These are phyloP conservation scores for Colletotrichum chlorophyti DNA, from an alignment of 2,329 filamentous ascomycete genomes.

Conservation along the genomic window DNA sequence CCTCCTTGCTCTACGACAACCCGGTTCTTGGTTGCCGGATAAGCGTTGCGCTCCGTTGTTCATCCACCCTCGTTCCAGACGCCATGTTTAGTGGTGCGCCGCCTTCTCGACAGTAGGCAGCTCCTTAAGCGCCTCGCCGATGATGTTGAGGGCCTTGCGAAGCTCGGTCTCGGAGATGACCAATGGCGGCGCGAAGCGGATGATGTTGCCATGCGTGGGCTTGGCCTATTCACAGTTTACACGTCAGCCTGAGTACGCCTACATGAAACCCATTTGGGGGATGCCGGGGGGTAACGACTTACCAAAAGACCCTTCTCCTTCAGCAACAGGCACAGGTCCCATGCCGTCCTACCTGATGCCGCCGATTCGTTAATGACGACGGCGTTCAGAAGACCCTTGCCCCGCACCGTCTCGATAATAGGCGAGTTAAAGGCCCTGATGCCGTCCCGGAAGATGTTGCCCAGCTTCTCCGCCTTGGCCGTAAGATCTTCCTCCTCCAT, in stretches of 20 bases:
- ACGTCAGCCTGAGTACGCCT: conserved; percentile 23
- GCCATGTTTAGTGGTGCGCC: conserved; percentile 41
- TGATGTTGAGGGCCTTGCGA: conserved; percentile 76
- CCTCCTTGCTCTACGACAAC: conserved; percentile 1
- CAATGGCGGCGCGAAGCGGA: conserved; percentile 93
- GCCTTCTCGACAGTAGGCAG: conserved; percentile 66
- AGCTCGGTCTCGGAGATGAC: conserved; percentile 93
- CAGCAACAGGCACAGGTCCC: conserved; percentile 95
- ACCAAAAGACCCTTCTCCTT: conserved; percentile 95
- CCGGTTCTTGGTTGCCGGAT: too few relatives aligned
- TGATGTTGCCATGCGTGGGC: conserved; percentile 98
- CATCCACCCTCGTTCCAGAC: neutral
- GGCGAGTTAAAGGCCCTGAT: conserved; percentile 78
- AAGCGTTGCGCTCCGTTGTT: neutral
- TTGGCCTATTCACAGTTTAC: conserved; percentile 72
- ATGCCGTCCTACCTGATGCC: conserved; percentile 85
- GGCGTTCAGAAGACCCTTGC: conserved; percentile 94
- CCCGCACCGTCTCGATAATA: conserved; percentile 82
- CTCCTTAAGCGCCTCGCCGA: conserved; percentile 81
- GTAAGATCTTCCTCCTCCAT: conserved; percentile 91
- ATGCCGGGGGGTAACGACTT: conserved; percentile 50
- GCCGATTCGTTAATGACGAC: conserved; percentile 93
- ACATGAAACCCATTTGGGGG: neutral
- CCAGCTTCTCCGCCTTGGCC: conserved; percentile 76
- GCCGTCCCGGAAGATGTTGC: conserved; percentile 82